phyloP scores from a whole-genome alignment of 768 basidiomycete genomes.

The Tylopilus plumbeoviolaceoides region DNA sequence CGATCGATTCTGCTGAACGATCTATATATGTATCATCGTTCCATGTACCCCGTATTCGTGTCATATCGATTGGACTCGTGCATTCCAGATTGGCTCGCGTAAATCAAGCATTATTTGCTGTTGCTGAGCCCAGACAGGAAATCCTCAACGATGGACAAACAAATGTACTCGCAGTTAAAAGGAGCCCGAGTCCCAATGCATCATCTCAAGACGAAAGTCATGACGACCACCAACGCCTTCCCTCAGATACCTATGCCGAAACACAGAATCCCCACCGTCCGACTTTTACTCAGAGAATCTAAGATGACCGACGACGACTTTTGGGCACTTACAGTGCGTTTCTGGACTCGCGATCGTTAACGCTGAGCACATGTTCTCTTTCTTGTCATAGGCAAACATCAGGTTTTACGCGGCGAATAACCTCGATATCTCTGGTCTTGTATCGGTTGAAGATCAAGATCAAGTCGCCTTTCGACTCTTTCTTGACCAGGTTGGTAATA shows the following conservation, averaged over 20 bases:
- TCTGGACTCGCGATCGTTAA: background rate
- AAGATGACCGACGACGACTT: background rate
- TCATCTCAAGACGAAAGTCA: background rate
- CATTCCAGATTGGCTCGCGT: background rate
- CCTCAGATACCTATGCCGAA: background rate
- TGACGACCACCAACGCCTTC: background rate
- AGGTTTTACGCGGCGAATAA: background rate
- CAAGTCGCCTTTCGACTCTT: constrained; percentile 5
- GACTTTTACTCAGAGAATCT: background rate
- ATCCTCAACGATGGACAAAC: constrained; percentile 2
- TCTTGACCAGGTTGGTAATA: constrained; percentile 11
- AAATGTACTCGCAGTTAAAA: constrained; percentile 4
- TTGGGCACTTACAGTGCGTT: constrained; percentile 7
- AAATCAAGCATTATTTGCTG: background rate
- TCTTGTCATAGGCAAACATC: constrained; percentile 1
- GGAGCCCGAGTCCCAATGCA: background rate
- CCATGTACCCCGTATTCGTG: constrained; percentile 11
- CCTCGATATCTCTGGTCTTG: background rate
- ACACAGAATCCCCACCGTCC: background rate
- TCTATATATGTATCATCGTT: constrained; percentile 7
- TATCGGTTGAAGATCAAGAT: constrained; percentile 12
- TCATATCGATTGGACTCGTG: constrained; percentile 17
- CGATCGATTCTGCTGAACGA: constrained; percentile 46
- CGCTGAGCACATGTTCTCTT: background rate
- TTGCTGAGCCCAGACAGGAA: constrained; percentile 2